These are phyloP conservation scores for Martiniozyma asiatica DNA, from an alignment of 1,139 yeast species.

Conservation along the genomic window DNA sequence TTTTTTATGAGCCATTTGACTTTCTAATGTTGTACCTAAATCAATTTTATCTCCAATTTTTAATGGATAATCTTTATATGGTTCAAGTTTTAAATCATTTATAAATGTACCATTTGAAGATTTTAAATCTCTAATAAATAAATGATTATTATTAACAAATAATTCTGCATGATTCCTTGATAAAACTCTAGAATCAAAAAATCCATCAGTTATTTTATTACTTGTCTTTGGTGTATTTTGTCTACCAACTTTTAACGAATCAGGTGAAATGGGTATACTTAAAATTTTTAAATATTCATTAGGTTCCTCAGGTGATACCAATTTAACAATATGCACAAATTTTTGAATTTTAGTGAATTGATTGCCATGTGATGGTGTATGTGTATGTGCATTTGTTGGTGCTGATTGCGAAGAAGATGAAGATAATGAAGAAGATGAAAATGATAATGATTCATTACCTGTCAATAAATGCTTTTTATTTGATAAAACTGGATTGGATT, in stretches of 20 bases:
- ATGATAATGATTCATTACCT: no score
- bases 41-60: conserved; percentile 71
- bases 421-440: no score
- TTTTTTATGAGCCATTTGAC: conserved; percentile 71
- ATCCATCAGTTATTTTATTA: conserved; percentile 79
- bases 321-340: conserved; percentile 39
- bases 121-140: conserved; percentile 75
- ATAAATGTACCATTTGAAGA: conserved; percentile 93
- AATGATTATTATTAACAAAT: conserved; percentile 45
- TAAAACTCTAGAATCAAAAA: conserved; percentile 85
- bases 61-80: conserved; percentile 45
- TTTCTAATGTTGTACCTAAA: conserved; percentile 84
- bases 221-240: conserved; percentile 65
- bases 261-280: conserved; percentile 72
- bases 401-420: no score
- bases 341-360: conserved; percentile 11
- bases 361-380: neutral
- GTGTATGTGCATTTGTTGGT: neutral
- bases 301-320: conserved; percentile 58
- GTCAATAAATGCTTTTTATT: no score
- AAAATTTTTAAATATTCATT: conserved; percentile 64
- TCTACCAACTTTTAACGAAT: conserved; percentile 76
- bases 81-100: conserved; percentile 58
- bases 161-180: conserved; percentile 91
- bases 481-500: no score